Evolutionary conservation across 2,329 filamentous ascomycete genomes (phyloP).

Genomic region (Septoria petroselini): DNA sequence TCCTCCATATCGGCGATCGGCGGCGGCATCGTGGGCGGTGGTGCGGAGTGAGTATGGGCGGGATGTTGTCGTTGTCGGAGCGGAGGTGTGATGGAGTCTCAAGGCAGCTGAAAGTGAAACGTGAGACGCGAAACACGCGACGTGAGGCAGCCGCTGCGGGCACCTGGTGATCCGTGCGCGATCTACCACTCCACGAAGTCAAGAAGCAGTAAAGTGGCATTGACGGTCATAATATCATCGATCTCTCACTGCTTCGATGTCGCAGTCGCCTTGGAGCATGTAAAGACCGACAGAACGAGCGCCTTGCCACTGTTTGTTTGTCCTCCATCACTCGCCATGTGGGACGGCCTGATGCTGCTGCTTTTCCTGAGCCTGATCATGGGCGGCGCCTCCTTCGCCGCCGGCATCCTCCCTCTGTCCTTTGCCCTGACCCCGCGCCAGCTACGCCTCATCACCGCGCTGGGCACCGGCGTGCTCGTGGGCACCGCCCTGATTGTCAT

Average conservation of each 20-base stretch:
- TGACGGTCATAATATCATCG: too few species aligned
- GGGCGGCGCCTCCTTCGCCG: constrained; percentile 76
- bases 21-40: constrained; percentile 1
- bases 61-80: too few species aligned
- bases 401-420: constrained; percentile 84
- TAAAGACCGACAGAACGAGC: too few species aligned
- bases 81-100: background rate
- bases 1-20: constrained; percentile 15
- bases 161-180: too few species aligned
- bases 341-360: constrained; percentile 64
- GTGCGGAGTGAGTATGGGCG: background rate
- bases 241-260: too few species aligned
- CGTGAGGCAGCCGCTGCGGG: too few species aligned
- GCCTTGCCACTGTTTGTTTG: too few species aligned
- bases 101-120: too few species aligned
- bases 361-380: constrained; percentile 63
- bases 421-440: constrained; percentile 84
- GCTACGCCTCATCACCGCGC: constrained; percentile 81
- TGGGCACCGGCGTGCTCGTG: constrained; percentile 90
- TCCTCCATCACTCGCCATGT: constrained; percentile 42
- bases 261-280: too few species aligned
- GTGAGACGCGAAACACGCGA: too few species aligned
- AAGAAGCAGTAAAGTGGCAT: too few species aligned
- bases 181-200: too few species aligned
- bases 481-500: constrained; percentile 96